Conservation (phyloP, 108 stramenopile genomes). For the Skeletonema marinoi region DNA sequence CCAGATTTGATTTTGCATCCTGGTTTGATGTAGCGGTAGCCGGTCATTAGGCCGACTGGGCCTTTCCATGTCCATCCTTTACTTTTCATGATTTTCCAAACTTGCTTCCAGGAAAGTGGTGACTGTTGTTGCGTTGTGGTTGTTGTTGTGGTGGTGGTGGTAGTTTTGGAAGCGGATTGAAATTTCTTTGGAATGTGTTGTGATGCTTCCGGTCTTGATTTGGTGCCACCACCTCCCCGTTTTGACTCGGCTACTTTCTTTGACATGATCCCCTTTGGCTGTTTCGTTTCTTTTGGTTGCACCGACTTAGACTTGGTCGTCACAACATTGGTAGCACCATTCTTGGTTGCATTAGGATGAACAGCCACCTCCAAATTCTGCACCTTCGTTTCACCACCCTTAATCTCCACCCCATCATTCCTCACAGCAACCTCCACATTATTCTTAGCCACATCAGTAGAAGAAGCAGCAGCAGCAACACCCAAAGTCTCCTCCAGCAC, state of each 20-base stretch:
- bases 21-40: conserved; percentile 40
- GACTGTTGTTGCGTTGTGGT: background rate
- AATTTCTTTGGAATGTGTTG: conserved; percentile 1
- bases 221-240: background rate
- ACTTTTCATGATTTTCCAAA: conserved; percentile 22
- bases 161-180: background rate
- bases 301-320: background rate
- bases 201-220: conserved; percentile 1
- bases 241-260: background rate
- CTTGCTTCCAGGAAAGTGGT: conserved; percentile 12
- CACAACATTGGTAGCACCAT: background rate
- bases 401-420: background rate
- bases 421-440: background rate
- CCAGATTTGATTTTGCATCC: conserved; percentile 20
- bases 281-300: background rate
- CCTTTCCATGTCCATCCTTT: conserved; percentile 35
- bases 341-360: background rate
- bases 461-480: background rate
- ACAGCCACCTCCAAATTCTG: background rate
- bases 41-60: conserved; percentile 32
- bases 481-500: background rate
- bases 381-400: background rate
- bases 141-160: background rate
- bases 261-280: background rate
- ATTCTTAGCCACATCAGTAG: background rate